Evolutionary conservation across 306 rosid genomes (phyloP).

Genomic region (Carpinus fangiana): DNA sequence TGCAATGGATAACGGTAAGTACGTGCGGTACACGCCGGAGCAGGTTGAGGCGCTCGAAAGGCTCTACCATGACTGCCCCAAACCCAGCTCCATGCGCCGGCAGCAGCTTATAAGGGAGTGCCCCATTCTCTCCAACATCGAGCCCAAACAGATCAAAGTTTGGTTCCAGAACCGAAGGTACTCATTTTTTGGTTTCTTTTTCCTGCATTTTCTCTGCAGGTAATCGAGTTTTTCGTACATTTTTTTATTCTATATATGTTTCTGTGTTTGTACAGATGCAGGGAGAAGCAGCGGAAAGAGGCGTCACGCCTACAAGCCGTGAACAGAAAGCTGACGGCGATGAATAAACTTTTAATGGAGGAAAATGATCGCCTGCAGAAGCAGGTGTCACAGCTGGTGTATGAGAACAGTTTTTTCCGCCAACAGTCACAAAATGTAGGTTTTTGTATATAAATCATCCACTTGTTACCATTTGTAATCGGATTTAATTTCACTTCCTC

Average conservation of each 20-base stretch:
- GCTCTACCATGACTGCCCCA: conserved; percentile 94
- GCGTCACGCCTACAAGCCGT: conserved; percentile 90
- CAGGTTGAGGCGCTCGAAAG: conserved; percentile 96
- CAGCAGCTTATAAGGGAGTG: conserved; percentile 95
- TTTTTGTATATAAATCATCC: neutral
- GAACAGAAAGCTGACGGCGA: conserved; percentile 91
- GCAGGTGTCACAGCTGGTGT: conserved; percentile 93
- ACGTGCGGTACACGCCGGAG: conserved; percentile 94
- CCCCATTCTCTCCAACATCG: conserved; percentile 93
- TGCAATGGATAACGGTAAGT: conserved; percentile 92
- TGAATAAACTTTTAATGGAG: conserved; percentile 95
- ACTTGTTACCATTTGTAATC: neutral
- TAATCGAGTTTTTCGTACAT: no score
- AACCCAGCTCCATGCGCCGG: conserved; percentile 95
- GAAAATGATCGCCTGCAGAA: conserved; percentile 97
- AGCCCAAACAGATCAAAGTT: conserved; percentile 97
- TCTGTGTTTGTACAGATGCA: conserved; percentile 53
- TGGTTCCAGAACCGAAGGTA: conserved; percentile 98
- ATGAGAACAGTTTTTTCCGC: conserved; percentile 88
- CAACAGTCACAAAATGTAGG: conserved; percentile 89
- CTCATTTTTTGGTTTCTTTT: neutral
- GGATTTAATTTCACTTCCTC: no score
- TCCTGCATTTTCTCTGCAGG: neutral
- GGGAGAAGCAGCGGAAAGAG: conserved; percentile 98
- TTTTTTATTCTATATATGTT: no score